Percentiles rank a stretch among this genome's conserved stretches.
These are phyloP conservation scores for Suhomyces chickasaworum DNA, from an alignment of 1,139 yeast species.

Conservation along the genomic window DNA sequence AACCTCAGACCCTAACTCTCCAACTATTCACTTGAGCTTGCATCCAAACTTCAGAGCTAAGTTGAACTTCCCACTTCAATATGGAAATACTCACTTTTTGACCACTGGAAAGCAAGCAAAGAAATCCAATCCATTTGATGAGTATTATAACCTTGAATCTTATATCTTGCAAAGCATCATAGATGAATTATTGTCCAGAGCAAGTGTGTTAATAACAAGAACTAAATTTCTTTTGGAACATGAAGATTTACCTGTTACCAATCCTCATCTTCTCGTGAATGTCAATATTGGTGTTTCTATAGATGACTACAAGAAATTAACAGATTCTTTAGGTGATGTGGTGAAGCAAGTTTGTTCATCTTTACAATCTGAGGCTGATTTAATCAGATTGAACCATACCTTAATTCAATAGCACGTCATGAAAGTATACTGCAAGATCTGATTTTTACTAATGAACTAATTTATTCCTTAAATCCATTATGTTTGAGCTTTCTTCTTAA, in stretches of 20 bases:
- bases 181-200: conserved; percentile 50
- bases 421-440: background rate
- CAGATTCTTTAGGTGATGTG: conserved; percentile 18
- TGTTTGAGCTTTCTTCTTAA: background rate
- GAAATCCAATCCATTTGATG: conserved; percentile 37
- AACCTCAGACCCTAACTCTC: conserved; percentile 61
- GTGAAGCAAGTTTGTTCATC: conserved; percentile 20
- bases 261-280: conserved; percentile 67
- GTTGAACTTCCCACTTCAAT: conserved; percentile 48
- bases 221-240: conserved; percentile 70
- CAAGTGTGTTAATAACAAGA: conserved; percentile 66
- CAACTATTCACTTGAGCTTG: conserved; percentile 65
- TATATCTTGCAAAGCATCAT: conserved; percentile 64
- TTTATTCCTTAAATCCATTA: conserved; percentile 2
- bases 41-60: conserved; percentile 43
- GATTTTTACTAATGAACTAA: conserved; percentile 3
- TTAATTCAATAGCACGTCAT: conserved; percentile 7
- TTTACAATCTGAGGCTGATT: conserved; percentile 13
- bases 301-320: conserved; percentile 48
- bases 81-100: conserved; percentile 46
- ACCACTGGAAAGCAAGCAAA: conserved; percentile 43
- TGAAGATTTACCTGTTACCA: conserved; percentile 70
- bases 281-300: conserved; percentile 56
- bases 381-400: conserved; percentile 13
- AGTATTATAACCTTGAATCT: conserved; percentile 59